Conservation (phyloP, 805 yeast species). For the Candida sakaeoensis region DNA sequence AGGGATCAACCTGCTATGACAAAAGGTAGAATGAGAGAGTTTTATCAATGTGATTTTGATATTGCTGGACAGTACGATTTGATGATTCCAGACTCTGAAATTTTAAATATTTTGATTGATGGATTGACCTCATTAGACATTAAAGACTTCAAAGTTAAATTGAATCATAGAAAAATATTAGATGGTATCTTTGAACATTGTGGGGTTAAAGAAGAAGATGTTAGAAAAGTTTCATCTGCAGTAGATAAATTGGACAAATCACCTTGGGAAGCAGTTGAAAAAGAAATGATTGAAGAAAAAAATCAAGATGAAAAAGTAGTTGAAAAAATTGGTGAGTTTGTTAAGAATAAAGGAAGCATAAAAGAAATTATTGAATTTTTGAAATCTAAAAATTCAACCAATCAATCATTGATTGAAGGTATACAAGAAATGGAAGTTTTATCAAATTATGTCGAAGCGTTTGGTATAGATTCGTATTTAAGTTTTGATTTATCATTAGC, state of each 20-base stretch:
- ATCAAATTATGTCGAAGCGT: conserved; percentile 78
- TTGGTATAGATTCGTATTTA: conserved; percentile 61
- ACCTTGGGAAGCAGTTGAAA: conserved; percentile 93
- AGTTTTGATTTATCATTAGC: conserved; percentile 94
- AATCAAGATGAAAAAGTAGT: conserved; percentile 89
- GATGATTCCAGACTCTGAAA: conserved; percentile 97
- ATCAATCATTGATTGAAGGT: conserved; percentile 77
- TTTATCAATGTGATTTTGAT: conserved; percentile 98
- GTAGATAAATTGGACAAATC: conserved; percentile 94
- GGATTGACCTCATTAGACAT: conserved; percentile 84
- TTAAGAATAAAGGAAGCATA: conserved; percentile 76
- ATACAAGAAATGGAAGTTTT: conserved; percentile 72
- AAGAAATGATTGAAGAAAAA: conserved; percentile 90
- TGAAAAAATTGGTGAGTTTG: conserved; percentile 87
- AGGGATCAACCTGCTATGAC: conserved; percentile 99
- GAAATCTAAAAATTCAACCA: conserved; percentile 52
- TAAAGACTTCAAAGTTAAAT: conserved; percentile 81
- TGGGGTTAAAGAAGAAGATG: conserved; percentile 93
- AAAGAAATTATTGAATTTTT: conserved; percentile 57
- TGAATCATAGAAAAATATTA: conserved; percentile 91
- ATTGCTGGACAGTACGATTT: conserved; percentile 89
- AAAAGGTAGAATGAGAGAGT: conserved; percentile 99
- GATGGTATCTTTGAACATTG: conserved; percentile 95
- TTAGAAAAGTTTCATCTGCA: conserved; percentile 88
- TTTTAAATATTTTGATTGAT: conserved; percentile 74